phyloP scores from a whole-genome alignment of 2,329 filamentous ascomycete species.

The Ophiognomonia clavigignenti-juglandacearum region DNA sequence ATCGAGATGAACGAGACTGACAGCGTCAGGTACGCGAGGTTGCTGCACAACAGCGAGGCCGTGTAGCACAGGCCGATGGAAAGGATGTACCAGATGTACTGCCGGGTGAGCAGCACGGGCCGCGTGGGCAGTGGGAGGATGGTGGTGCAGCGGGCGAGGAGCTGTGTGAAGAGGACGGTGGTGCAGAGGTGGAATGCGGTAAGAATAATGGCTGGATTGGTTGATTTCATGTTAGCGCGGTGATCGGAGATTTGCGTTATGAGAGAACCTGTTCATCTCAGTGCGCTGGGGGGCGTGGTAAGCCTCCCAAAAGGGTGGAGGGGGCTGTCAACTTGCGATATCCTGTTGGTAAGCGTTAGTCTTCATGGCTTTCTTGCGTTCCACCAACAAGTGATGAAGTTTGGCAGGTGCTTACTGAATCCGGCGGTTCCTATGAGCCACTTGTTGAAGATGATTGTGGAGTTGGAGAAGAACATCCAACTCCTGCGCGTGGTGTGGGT shows the following conservation, averaged over 20 bases:
- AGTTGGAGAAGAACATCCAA: slow-evolving; percentile 82
- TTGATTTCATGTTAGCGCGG: background rate
- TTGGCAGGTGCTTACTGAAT: slow-evolving; percentile 56
- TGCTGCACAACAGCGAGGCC: background rate
- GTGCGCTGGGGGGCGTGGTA: no score
- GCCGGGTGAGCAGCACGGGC: background rate
- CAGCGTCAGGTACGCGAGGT: background rate
- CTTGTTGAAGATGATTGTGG: slow-evolving; percentile 90
- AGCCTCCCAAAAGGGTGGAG: no score
- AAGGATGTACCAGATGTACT: background rate
- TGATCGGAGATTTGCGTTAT: background rate
- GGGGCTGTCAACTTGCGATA: background rate
- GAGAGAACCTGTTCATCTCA: no score
- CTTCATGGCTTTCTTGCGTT: background rate
- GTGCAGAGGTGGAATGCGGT: background rate
- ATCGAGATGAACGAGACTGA: background rate
- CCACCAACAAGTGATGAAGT: background rate
- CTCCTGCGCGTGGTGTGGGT: no score
- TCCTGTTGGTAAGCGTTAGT: no score
- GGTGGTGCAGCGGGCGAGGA: background rate
- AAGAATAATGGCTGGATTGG: background rate
- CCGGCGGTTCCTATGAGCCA: slow-evolving; percentile 72
- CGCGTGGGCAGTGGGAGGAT: background rate
- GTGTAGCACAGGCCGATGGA: background rate
- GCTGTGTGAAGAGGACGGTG: background rate